Evolutionary conservation across 2,329 filamentous ascomycete species (phyloP).

Genomic region (Cercospora janseana): DNA sequence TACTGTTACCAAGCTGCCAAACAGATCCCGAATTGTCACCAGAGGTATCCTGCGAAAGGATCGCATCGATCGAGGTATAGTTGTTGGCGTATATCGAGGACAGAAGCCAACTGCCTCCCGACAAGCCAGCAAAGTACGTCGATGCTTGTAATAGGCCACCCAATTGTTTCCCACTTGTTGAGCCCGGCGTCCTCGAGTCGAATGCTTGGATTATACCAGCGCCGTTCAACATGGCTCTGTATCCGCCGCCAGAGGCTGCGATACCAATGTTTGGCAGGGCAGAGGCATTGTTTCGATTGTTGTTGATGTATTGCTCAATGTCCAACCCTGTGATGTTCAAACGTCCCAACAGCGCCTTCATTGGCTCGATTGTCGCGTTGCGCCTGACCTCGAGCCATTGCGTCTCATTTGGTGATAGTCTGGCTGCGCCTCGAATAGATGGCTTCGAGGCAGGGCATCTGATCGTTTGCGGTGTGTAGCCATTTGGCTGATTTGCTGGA

Average conservation of each 20-base stretch:
- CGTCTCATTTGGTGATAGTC: slow-evolving; percentile 66
- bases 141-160: slow-evolving; percentile 77
- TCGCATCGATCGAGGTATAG: slow-evolving; percentile 65
- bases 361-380: slow-evolving; percentile 69
- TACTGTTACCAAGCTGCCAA: slow-evolving; percentile 64
- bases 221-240: slow-evolving; percentile 80
- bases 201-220: slow-evolving; percentile 77
- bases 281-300: slow-evolving; percentile 54
- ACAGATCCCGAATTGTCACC: slow-evolving; percentile 37
- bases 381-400: slow-evolving; percentile 72
- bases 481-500: slow-evolving; percentile 58
- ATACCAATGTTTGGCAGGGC: slow-evolving; percentile 69
- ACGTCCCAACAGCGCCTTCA: slow-evolving; percentile 69
- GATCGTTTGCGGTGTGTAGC: slow-evolving; percentile 68
- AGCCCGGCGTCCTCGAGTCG: slow-evolving; percentile 66
- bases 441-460: slow-evolving; percentile 70
- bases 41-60: slow-evolving; percentile 46
- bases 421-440: slow-evolving; percentile 61
- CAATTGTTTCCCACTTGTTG: slow-evolving; percentile 64
- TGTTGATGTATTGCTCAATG: slow-evolving; percentile 68
- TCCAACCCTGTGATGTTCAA: slow-evolving; percentile 77
- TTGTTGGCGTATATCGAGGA: slow-evolving; percentile 78
- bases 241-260: slow-evolving; percentile 79
- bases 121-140: slow-evolving; percentile 78
- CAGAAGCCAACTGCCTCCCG: slow-evolving; percentile 80